These are phyloP conservation scores for Rhodamnia rubescens DNA, from an alignment of 345 rosid species.

Conservation along the genomic window DNA sequence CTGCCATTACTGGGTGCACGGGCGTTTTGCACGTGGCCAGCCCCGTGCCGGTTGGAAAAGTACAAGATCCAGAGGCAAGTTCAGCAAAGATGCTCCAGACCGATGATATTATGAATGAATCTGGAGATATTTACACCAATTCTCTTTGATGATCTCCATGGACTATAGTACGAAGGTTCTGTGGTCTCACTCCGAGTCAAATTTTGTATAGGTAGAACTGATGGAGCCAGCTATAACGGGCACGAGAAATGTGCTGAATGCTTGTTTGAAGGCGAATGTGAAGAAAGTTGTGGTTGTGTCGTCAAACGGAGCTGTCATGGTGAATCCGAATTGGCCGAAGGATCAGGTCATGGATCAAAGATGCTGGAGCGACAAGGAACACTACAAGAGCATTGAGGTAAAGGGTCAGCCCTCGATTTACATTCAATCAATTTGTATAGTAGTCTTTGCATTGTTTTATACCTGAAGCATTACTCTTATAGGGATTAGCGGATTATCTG, in stretches of 20 bases:
- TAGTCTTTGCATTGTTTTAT: neutral
- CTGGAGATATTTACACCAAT: neutral
- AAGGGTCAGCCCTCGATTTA: neutral
- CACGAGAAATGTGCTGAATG: constrained; percentile 31
- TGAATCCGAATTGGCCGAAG: constrained; percentile 28
- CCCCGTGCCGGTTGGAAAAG: constrained; percentile 20
- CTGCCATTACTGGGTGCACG: constrained; percentile 29
- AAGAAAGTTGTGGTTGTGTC: constrained; percentile 40
- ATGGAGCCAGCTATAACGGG: constrained; percentile 31
- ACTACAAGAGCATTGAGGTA: constrained; percentile 22
- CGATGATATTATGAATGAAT: neutral
- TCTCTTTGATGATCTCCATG: neutral
- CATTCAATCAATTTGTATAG: neutral
- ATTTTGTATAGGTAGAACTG: constrained; percentile 23
- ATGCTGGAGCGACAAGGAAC: constrained; percentile 31
- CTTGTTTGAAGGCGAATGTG: constrained; percentile 30
- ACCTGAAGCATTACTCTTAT: neutral
- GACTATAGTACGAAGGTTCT: neutral
- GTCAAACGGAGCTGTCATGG: constrained; percentile 24
- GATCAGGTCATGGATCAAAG: constrained; percentile 20
- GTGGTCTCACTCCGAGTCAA: neutral
- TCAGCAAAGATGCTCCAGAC: neutral
- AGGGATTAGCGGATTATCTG: neutral
- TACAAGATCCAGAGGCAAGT: constrained; percentile 23
- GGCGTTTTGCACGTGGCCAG: constrained; percentile 47